phyloP scores from a whole-genome alignment of 2,329 filamentous ascomycete species.

The Emericellopsis atlantica region DNA sequence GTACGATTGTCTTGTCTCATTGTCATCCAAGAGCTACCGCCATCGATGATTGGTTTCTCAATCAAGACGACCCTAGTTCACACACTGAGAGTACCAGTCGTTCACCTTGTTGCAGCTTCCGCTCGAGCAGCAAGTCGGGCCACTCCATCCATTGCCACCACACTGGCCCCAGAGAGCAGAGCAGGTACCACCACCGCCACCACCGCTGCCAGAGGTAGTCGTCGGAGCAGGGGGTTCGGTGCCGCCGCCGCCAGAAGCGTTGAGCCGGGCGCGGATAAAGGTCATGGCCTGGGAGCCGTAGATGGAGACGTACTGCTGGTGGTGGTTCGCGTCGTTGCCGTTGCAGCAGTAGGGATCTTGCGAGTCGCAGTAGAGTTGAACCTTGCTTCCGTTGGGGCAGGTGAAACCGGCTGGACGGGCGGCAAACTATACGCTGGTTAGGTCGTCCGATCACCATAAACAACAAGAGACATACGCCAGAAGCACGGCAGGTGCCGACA shows the following conservation, averaged over 20 bases:
- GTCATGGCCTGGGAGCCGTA: conserved; percentile 46
- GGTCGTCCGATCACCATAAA: not conserved
- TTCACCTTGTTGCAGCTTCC: conserved; percentile 6
- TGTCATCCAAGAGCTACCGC: too few species aligned
- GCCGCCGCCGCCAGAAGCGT: conserved; percentile 2
- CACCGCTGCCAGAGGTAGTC: not conserved
- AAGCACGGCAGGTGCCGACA: conserved; percentile 43
- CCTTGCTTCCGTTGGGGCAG: conserved; percentile 38
- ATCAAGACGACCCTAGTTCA: not conserved
- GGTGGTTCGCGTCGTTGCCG: conserved; percentile 44
- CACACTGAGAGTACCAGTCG: conserved; percentile 9
- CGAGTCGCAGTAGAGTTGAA: conserved; percentile 53
- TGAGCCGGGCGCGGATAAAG: conserved; percentile 38
- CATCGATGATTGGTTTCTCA: too few species aligned
- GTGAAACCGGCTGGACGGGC: conserved; percentile 43
- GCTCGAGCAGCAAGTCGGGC: conserved; percentile 7
- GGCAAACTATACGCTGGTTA: conserved; percentile 36
- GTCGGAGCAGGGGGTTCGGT: too few species aligned
- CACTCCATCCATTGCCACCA: conserved; percentile 8
- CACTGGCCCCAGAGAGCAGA: conserved; percentile 1
- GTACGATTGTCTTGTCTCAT: too few species aligned
- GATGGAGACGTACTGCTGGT: conserved; percentile 50
- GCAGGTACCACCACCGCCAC: conserved; percentile 1
- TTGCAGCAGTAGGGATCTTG: conserved; percentile 55
- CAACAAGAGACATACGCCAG: conserved; percentile 33